Evolutionary conservation across 2,329 filamentous ascomycete genomes (phyloP).

Genomic region (Penicillium sp.): DNA sequence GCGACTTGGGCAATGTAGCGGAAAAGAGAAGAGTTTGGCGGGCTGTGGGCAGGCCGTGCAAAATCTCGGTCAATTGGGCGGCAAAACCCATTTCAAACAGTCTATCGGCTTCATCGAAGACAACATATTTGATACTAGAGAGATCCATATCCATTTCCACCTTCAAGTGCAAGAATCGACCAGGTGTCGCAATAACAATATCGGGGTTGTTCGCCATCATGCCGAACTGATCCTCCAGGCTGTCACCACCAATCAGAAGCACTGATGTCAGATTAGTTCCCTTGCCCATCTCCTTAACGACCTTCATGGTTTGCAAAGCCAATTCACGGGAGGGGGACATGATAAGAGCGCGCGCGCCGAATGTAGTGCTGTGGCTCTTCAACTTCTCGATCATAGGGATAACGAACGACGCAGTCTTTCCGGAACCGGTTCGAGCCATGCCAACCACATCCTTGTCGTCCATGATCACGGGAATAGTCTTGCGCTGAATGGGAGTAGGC

Average conservation of each 20-base stretch:
- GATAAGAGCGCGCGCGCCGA: constrained; percentile 83
- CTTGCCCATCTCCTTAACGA: constrained; percentile 88
- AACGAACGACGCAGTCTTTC: constrained; percentile 97
- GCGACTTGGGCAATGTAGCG: constrained; percentile 85
- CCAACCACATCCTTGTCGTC: constrained; percentile 94
- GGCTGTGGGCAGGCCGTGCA: constrained; percentile 78
- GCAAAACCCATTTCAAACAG: constrained; percentile 99
- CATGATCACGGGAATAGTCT: constrained; percentile 88
- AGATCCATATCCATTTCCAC: constrained; percentile 93
- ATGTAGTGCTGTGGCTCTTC: constrained; percentile 79
- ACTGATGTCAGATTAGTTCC: constrained; percentile 92
- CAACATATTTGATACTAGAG: constrained; percentile 88
- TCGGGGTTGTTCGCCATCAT: constrained; percentile 94
- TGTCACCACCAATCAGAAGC: constrained; percentile 90
- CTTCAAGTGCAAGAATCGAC: constrained; percentile 92
- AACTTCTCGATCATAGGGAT: constrained; percentile 97
- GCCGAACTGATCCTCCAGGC: constrained; percentile 89
- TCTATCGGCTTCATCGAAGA: constrained; percentile 96
- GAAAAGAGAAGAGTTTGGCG: constrained; percentile 94
- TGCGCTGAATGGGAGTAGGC: constrained; percentile 95
- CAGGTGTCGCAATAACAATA: constrained; percentile 94
- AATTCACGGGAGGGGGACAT: constrained; percentile 91
- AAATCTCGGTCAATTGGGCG: constrained; percentile 85
- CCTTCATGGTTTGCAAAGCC: constrained; percentile 90
- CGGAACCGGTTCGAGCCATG: constrained; percentile 97